phyloP scores from a whole-genome alignment of 192 early-diverging fungal genomes.

The Umbelopsis ramanniana region DNA sequence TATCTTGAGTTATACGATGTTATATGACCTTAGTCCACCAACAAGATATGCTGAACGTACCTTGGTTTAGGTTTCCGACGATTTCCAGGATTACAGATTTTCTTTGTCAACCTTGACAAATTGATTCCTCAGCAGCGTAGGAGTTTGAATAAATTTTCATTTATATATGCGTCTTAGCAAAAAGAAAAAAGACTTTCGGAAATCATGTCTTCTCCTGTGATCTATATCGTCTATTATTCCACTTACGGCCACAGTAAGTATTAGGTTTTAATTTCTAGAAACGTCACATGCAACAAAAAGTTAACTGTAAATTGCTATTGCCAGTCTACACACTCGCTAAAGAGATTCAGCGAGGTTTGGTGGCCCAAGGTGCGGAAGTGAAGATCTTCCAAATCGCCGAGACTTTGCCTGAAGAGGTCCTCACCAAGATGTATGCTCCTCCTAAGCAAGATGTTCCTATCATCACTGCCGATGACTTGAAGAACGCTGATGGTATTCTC shows the following conservation, averaged over 20 bases:
- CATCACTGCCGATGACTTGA: constrained; percentile 43
- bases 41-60: no score
- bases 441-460: constrained; percentile 51
- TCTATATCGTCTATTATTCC: constrained; percentile 27
- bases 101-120: neutral
- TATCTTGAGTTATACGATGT: no score
- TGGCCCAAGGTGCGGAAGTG: constrained; percentile 43
- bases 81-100: neutral
- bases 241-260: constrained; percentile 58
- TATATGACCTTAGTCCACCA: no score
- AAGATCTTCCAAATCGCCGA: constrained; percentile 58
- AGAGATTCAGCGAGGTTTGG: constrained; percentile 65
- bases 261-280: neutral
- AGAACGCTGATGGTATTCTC: constrained; percentile 55
- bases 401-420: constrained; percentile 58
- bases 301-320: neutral
- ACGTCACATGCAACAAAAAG: neutral
- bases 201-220: neutral
- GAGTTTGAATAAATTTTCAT: neutral
- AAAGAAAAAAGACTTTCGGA: neutral
- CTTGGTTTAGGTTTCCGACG: neutral
- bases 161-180: neutral
- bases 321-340: constrained; percentile 65
- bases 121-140: neutral
- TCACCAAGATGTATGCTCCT: constrained; percentile 56